Conservation (phyloP, 129 eudicot species). For the Lonicera japonica region DNA sequence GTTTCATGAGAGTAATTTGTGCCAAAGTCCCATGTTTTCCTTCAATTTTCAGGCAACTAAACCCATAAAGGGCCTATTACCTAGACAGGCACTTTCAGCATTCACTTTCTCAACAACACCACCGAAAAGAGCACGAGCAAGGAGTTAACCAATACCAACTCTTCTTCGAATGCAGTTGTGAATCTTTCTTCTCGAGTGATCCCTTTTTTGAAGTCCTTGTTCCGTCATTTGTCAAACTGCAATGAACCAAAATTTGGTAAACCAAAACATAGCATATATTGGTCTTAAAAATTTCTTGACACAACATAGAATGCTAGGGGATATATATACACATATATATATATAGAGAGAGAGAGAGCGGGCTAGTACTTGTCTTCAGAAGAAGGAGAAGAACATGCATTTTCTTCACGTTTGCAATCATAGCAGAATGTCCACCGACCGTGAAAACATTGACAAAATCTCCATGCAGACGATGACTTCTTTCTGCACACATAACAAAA, state of each 20-base stretch:
- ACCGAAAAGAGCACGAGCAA: constrained; percentile 4
- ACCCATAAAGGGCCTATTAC: no score
- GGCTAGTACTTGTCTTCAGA: constrained; percentile 7
- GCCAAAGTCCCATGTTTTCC: no score
- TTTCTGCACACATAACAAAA: constrained; percentile 4
- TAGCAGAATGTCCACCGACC: constrained; percentile 9
- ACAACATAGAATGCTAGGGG: no score
- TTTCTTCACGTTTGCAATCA: constrained; percentile 5
- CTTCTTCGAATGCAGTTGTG: background rate
- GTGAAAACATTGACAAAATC: constrained; percentile 2
- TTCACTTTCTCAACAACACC: constrained; percentile 9
- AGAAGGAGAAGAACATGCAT: background rate
- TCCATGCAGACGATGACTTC: constrained; percentile 1
- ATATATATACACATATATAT: no score
- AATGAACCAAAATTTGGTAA: background rate
- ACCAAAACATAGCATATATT: background rate
- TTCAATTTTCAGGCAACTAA: no score
- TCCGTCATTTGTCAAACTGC: constrained; percentile 8
- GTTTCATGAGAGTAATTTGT: no score
- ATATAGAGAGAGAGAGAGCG: constrained; percentile 10
- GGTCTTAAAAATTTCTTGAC: background rate
- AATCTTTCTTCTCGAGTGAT: background rate
- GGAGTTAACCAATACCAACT: background rate
- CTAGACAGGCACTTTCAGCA: background rate
- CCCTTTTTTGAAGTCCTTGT: background rate